Evolutionary conservation across 768 basidiomycete species (phyloP).

Genomic region (Tulasnella sp.): DNA sequence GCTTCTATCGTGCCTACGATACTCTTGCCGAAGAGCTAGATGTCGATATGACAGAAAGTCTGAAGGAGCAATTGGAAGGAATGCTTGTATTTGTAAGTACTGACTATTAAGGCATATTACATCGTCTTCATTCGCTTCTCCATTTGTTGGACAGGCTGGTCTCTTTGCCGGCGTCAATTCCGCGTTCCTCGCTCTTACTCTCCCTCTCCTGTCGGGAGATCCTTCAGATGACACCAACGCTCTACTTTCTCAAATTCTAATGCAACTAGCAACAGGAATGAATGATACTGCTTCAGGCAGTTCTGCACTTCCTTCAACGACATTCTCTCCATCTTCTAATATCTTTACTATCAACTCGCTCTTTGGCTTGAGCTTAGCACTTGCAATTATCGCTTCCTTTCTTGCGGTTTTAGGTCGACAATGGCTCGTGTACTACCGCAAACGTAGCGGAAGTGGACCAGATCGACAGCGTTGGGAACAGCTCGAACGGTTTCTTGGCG

Average conservation of each 20-base stretch:
- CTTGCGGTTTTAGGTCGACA: not conserved
- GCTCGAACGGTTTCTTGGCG: not conserved
- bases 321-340: not conserved
- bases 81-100: constrained; percentile 33
- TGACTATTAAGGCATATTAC: too few relatives aligned
- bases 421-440: not conserved
- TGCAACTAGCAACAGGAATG: not conserved
- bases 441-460: not conserved
- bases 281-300: not conserved
- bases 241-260: constrained; percentile 19
- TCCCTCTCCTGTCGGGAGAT: not conserved
- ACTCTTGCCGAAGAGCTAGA: constrained; percentile 55
- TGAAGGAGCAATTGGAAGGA: constrained; percentile 39
- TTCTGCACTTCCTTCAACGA: not conserved
- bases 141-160: too few relatives aligned
- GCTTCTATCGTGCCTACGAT: constrained; percentile 91
- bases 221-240: not conserved
- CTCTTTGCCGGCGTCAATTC: not conserved
- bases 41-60: constrained; percentile 35
- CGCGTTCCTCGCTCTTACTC: not conserved
- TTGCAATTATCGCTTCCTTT: not conserved
- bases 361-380: not conserved
- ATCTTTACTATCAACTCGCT: not conserved
- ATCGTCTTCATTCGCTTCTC: too few relatives aligned
- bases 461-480: not conserved